phyloP scores from a whole-genome alignment of 805 yeast genomes.

The Wickerhamomyces silvicola region DNA sequence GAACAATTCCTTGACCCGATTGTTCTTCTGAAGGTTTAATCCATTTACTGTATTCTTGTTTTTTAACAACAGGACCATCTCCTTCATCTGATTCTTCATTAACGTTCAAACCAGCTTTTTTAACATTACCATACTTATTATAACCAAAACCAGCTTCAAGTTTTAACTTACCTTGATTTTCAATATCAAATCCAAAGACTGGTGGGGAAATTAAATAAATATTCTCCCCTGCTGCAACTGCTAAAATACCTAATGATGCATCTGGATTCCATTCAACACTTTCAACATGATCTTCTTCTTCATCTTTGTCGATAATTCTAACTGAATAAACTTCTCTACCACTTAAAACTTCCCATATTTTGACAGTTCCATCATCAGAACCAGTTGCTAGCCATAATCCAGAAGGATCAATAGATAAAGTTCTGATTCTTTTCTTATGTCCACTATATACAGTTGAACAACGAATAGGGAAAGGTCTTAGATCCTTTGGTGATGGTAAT shows the following conservation, averaged over 20 bases:
- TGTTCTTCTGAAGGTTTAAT: conserved; percentile 61
- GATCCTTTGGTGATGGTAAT: conserved; percentile 92
- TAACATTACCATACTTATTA: conserved; percentile 53
- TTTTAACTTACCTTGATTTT: conserved; percentile 69
- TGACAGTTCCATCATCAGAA: conserved; percentile 90
- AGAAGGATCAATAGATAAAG: conserved; percentile 76
- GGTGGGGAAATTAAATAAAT: conserved; percentile 83
- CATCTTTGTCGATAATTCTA: conserved; percentile 33
- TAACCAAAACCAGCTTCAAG: conserved; percentile 92
- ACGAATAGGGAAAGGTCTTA: conserved; percentile 93
- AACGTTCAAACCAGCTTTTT: conserved; percentile 34
- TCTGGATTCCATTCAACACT: conserved; percentile 88
- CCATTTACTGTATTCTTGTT: conserved; percentile 71
- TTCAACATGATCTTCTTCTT: conserved; percentile 75
- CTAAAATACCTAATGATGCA: conserved; percentile 64
- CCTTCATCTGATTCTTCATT: conserved; percentile 35
- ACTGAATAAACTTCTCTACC: conserved; percentile 86
- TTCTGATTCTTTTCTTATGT: conserved; percentile 76
- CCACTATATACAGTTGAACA: conserved; percentile 82
- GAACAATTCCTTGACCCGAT: conserved; percentile 63
- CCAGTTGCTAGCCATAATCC: conserved; percentile 98
- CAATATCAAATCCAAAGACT: conserved; percentile 80
- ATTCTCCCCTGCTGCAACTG: conserved; percentile 77
- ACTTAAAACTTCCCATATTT: conserved; percentile 94
- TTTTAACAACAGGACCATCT: conserved; percentile 32